phyloP scores from a whole-genome alignment of 441 rosid species.

The Breynia disticha region DNA sequence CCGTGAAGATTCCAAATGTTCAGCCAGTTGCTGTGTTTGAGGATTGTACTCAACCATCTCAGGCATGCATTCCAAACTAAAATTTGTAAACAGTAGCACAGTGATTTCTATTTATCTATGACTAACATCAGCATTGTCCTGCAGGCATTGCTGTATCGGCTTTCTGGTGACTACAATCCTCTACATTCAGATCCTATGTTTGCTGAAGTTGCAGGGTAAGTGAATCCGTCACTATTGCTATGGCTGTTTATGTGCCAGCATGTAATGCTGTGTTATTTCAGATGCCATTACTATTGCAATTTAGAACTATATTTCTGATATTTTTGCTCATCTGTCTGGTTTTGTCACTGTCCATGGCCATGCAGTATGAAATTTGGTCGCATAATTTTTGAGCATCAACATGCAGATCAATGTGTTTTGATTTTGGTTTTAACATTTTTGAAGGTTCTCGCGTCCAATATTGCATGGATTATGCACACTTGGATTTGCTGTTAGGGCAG shows the following conservation, averaged over 20 bases:
- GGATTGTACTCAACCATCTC: constrained; percentile 67
- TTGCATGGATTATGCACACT: constrained; percentile 88
- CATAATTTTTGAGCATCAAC: background rate
- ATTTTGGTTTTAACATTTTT: constrained; percentile 10
- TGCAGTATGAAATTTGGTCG: background rate
- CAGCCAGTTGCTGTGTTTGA: constrained; percentile 53
- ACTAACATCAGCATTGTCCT: constrained; percentile 12
- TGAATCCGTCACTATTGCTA: constrained; percentile 6
- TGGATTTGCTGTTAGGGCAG: constrained; percentile 72
- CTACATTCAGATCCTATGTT: constrained; percentile 78
- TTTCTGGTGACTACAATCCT: constrained; percentile 95
- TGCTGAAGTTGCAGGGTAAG: constrained; percentile 77
- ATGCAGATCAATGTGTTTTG: constrained; percentile 10
- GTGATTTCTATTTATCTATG: constrained; percentile 6
- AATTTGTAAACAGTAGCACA: background rate
- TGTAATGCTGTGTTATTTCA: background rate
- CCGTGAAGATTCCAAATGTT: constrained; percentile 56
- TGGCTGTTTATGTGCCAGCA: background rate
- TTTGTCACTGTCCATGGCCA: too few species aligned
- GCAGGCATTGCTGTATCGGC: constrained; percentile 89
- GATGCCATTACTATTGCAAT: too few species aligned
- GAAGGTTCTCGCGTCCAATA: constrained; percentile 76
- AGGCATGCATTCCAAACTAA: constrained; percentile 42
- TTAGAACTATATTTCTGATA: too few species aligned
- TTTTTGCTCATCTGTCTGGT: too few species aligned